Evolutionary conservation across 2,329 filamentous ascomycete genomes (phyloP).

Genomic region (Rhytidhysteron rufulum): DNA sequence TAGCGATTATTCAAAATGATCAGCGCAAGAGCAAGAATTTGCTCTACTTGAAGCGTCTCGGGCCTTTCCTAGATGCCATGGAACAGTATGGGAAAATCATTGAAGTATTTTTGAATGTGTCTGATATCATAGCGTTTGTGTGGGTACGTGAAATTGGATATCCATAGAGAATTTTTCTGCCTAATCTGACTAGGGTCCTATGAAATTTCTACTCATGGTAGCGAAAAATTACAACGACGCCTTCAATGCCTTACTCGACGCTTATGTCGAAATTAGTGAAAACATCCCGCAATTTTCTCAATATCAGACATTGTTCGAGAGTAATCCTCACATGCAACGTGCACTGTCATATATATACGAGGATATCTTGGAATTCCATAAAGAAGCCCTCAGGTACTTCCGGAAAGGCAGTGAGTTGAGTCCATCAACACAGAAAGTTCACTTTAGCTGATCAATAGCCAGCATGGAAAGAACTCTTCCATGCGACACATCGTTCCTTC

Average conservation of each 20-base stretch:
- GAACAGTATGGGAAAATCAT: slow-evolving; percentile 19
- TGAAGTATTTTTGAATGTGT: slow-evolving; percentile 14
- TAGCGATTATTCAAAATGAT: slow-evolving; percentile 10
- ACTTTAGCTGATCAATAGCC: not conserved
- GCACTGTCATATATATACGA: slow-evolving; percentile 4
- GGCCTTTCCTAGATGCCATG: slow-evolving; percentile 20
- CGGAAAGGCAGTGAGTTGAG: not conserved
- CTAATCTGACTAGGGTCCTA: slow-evolving; percentile 3
- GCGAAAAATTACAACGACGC: slow-evolving; percentile 4
- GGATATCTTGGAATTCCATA: slow-evolving; percentile 7
- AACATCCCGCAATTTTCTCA: slow-evolving; percentile 12
- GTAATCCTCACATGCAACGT: slow-evolving; percentile 1
- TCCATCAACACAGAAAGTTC: not conserved
- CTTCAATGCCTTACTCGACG: slow-evolving; percentile 8
- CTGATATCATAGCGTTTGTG: slow-evolving; percentile 17
- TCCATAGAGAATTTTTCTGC: slow-evolving; percentile 6
- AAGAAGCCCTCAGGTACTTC: slow-evolving; percentile 13
- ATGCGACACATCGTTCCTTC: slow-evolving; percentile 19
- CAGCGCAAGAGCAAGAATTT: slow-evolving; percentile 10
- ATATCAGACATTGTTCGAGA: slow-evolving; percentile 5
- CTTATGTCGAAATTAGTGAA: slow-evolving; percentile 18
- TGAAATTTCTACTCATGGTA: slow-evolving; percentile 6
- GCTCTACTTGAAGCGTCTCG: slow-evolving; percentile 15
- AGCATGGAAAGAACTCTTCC: slow-evolving; percentile 25
- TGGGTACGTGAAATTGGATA: slow-evolving; percentile 14